A percentile compares a stretch with the other conserved stretches of the same genome.
Evolutionary conservation across 768 basidiomycete genomes (phyloP).

Genomic region (Agaricus subrufescens): DNA sequence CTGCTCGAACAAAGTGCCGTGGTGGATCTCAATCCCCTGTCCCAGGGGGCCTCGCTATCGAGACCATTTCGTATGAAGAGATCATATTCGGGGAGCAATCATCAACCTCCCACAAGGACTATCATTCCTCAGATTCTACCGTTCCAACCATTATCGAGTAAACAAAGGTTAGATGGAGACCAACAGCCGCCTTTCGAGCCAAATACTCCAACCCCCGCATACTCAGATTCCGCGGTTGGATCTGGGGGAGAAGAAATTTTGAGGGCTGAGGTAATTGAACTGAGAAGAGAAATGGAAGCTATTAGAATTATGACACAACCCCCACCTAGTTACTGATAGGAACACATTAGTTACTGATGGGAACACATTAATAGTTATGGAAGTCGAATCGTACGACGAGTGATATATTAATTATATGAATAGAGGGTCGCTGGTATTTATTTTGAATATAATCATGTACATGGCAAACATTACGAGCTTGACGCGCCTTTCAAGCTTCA

Average conservation of each 20-base stretch:
- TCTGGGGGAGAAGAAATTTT: not conserved
- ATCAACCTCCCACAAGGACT: not conserved
- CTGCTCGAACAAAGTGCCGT: not conserved
- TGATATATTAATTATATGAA: too few relatives aligned
- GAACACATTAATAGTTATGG: too few relatives aligned
- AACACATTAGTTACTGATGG: not conserved
- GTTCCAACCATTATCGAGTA: not conserved
- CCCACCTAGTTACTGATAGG: not conserved
- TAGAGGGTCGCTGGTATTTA: too few relatives aligned
- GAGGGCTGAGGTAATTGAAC: slow-evolving; percentile 8
- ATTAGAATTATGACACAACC: not conserved
- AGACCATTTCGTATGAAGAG: too few relatives aligned
- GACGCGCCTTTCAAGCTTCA: too few relatives aligned
- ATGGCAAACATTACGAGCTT: too few relatives aligned
- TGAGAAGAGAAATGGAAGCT: slow-evolving; percentile 10
- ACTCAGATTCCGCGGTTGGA: not conserved
- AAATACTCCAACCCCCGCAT: not conserved
- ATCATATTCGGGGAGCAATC: too few relatives aligned
- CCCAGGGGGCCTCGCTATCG: too few relatives aligned
- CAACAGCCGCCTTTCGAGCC: not conserved
- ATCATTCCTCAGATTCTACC: not conserved
- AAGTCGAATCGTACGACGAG: too few relatives aligned
- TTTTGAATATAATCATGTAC: too few relatives aligned
- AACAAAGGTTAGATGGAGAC: not conserved
- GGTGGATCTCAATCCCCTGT: too few relatives aligned